Evolutionary conservation across 768 basidiomycete genomes (phyloP).

Genomic region (Dioszegia hungarica): DNA sequence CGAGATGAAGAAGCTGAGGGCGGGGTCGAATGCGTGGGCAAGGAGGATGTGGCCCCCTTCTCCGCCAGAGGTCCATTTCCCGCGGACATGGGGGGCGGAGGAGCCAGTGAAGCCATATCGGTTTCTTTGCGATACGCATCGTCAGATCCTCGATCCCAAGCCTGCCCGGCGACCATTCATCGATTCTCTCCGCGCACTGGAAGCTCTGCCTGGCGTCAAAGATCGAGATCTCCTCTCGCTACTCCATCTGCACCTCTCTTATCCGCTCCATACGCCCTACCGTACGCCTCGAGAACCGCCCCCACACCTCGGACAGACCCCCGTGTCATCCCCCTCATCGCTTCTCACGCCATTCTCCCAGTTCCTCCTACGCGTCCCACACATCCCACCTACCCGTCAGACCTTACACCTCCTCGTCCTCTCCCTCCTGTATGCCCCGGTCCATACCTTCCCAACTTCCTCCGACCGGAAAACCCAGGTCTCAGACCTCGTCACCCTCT

Average conservation of each 20-base stretch:
- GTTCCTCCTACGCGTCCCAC: background rate
- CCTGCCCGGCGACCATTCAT: background rate
- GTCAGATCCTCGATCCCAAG: background rate
- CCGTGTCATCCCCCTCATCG: background rate
- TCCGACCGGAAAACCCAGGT: background rate
- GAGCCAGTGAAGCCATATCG: background rate
- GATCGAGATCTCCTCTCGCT: background rate
- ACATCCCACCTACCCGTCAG: conserved; percentile 6
- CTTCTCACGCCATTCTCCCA: background rate
- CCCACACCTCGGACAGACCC: no score
- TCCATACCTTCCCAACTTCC: no score
- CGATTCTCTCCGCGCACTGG: background rate
- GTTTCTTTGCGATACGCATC: background rate
- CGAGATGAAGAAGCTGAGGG: background rate
- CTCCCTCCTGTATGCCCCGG: no score
- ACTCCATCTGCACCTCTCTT: conserved; percentile 7
- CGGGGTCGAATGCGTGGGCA: conserved; percentile 2
- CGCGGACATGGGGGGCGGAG: background rate
- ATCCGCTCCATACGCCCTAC: background rate
- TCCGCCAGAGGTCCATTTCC: background rate
- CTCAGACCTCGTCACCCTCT: background rate
- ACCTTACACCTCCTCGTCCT: conserved; percentile 12
- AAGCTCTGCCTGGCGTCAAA: background rate
- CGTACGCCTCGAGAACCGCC: no score
- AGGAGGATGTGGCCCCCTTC: conserved; percentile 2